These are phyloP conservation scores for Pogostemon cablin DNA, from an alignment of 257 asterid genomes.

Conservation along the genomic window DNA sequence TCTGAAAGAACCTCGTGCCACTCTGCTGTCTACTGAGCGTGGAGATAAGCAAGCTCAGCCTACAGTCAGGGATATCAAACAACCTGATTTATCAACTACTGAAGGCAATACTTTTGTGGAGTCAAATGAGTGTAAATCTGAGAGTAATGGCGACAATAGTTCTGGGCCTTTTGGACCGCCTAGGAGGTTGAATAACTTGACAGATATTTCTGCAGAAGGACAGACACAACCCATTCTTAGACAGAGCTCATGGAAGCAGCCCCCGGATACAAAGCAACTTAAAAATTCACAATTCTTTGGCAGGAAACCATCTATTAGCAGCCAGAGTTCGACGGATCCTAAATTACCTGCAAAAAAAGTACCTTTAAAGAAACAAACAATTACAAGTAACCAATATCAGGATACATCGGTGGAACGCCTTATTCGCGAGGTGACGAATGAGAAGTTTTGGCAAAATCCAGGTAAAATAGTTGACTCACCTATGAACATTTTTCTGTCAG, in stretches of 20 bases:
- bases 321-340: conserved; percentile 53
- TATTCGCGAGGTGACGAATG: conserved; percentile 94
- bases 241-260: conserved; percentile 77
- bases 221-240: conserved; percentile 58
- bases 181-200: conserved; percentile 62
- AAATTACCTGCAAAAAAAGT: conserved; percentile 63
- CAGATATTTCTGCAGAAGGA: conserved; percentile 64
- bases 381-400: conserved; percentile 58
- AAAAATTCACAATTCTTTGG: conserved; percentile 63
- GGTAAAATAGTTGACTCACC: conserved; percentile 48
- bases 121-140: conserved; percentile 66
- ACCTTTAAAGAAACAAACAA: conserved; percentile 71
- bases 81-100: conserved; percentile 53
- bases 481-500: conserved; percentile 1
- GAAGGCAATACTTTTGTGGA: conserved; percentile 62
- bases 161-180: conserved; percentile 54
- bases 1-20: conserved; percentile 66
- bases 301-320: conserved; percentile 61
- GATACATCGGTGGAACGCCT: conserved; percentile 98
- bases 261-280: conserved; percentile 61
- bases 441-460: conserved; percentile 94
- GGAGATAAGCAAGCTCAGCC: conserved; percentile 75
- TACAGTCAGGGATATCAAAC: conserved; percentile 53
- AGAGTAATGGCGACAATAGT: conserved; percentile 64
- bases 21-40: conserved; percentile 51